Evolutionary conservation across 129 eudicot genomes (phyloP).

Genomic region (Helianthus tuberosus): DNA sequence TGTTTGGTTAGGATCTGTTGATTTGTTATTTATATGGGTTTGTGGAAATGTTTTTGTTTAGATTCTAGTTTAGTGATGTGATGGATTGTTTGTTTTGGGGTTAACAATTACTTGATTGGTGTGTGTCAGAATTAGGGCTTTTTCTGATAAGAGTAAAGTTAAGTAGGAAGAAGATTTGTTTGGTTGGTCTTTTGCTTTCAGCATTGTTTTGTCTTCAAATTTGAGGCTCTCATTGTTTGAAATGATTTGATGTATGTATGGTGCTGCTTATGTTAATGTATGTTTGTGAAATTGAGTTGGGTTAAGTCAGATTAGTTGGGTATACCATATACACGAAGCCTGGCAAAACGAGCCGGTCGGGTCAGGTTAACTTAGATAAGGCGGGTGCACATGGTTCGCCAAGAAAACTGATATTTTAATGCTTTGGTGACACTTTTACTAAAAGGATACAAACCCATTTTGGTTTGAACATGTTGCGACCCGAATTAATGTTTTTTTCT

Average conservation of each 20-base stretch:
- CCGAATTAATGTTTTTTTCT: too few relatives aligned
- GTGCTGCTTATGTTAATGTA: conserved; percentile 9
- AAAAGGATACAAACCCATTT: too few relatives aligned
- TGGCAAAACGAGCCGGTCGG: too few relatives aligned
- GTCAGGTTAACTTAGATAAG: neutral
- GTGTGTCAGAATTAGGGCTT: conserved; percentile 16
- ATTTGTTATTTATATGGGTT: conserved; percentile 16
- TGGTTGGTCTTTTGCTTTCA: conserved; percentile 11
- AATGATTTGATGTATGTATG: neutral
- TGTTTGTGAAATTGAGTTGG: conserved; percentile 13
- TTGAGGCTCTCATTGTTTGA: conserved; percentile 3
- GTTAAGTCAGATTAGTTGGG: neutral
- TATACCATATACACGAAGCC: too few relatives aligned
- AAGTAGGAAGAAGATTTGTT: conserved; percentile 11
- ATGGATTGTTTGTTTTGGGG: conserved; percentile 13
- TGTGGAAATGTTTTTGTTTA: conserved; percentile 9
- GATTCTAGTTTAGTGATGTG: conserved; percentile 2
- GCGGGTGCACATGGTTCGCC: neutral
- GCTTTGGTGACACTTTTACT: too few relatives aligned
- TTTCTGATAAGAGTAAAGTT: too few relatives aligned
- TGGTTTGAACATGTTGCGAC: too few relatives aligned
- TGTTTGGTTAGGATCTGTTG: conserved; percentile 15
- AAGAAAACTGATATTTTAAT: too few relatives aligned
- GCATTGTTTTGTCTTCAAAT: neutral
- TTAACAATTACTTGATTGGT: conserved; percentile 7